Conservation (phyloP, 345 rosid genomes). For the Citrus mangshanensis region DNA sequence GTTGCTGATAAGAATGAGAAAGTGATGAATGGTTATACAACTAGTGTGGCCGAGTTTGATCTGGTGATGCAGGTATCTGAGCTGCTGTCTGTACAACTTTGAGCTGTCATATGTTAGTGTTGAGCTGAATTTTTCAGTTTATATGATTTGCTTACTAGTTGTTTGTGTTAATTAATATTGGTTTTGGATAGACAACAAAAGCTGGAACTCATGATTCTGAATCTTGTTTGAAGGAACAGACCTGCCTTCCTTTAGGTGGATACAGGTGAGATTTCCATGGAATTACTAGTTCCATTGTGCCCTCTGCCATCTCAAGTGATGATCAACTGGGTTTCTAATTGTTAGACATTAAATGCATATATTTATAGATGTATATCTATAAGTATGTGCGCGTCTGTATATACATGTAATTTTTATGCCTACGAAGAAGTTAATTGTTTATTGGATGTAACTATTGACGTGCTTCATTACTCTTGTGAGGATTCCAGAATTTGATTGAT, state of each 20-base stretch:
- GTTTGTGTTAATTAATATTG: slow-evolving; percentile 16
- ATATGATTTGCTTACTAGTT: slow-evolving; percentile 11
- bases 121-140: background rate
- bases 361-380: background rate
- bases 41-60: slow-evolving; percentile 79
- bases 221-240: slow-evolving; percentile 76
- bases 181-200: slow-evolving; percentile 69
- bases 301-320: background rate
- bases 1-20: slow-evolving; percentile 57
- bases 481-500: background rate
- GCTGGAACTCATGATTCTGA: slow-evolving; percentile 78
- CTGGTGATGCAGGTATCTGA: slow-evolving; percentile 89
- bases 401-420: background rate
- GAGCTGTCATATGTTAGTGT: slow-evolving; percentile 7
- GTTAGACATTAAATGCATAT: background rate
- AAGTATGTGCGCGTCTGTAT: background rate
- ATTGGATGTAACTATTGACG: background rate
- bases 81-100: slow-evolving; percentile 14
- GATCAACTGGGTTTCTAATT: background rate
- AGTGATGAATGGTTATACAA: slow-evolving; percentile 47
- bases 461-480: background rate
- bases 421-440: background rate
- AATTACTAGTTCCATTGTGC: background rate
- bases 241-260: slow-evolving; percentile 98
- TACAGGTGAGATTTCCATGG: slow-evolving; percentile 63